Evolutionary conservation across 805 yeast genomes (phyloP), one percentile per base, ranked within the genome.

Genomic region (Geotrichum ghanense): DNA sequence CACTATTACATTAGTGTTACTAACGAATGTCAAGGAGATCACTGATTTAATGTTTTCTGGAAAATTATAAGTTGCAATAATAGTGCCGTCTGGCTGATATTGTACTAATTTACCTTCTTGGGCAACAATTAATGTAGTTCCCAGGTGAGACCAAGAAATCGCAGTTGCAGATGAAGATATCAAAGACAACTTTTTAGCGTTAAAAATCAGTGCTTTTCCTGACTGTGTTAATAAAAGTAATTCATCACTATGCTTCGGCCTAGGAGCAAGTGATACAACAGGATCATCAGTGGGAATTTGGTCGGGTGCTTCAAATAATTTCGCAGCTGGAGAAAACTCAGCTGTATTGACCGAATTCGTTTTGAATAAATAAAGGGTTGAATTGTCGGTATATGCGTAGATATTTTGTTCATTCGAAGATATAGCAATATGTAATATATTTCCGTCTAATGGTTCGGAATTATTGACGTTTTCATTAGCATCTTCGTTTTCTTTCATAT

Each of bases 101-200:
- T 31, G 37, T n/a, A 31, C 17, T 19, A 31, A 31, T 10, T 31
- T 31, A 6, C 10, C 10, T n/a, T 31, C 37, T 22, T 3, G 41
- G 14, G 60, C 62, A 3, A 48, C 48, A 3, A 54, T 47, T 27
- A 60, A n/a, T 27, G 50, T 51, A 27, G 52, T 48, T 20, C 65
- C 65, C 24, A 51, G 45, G 2, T 49, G 50, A 3, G 64, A 53
- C 63, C 63, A 61, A n/a, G 48, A 35, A 7, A 51, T 31, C 3
- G 53, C 47, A 3, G 48, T 42, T 22, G 48, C 49, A 17, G 10
- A 10, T 5, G 37, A 31, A 12, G 37, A 16, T n/a, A n/a, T n/a
- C n/a, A n/a, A n/a, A n/a, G n/a, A n/a, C 5, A 31, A 7, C 4
- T 31, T 9, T 9, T 31, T 31, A 31, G 17, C 16, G 17, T 31